Percentiles rank a stretch among this genome's conserved stretches.
phyloP scores from a whole-genome alignment of 129 eudicot genomes.

The Lonicera japonica region DNA sequence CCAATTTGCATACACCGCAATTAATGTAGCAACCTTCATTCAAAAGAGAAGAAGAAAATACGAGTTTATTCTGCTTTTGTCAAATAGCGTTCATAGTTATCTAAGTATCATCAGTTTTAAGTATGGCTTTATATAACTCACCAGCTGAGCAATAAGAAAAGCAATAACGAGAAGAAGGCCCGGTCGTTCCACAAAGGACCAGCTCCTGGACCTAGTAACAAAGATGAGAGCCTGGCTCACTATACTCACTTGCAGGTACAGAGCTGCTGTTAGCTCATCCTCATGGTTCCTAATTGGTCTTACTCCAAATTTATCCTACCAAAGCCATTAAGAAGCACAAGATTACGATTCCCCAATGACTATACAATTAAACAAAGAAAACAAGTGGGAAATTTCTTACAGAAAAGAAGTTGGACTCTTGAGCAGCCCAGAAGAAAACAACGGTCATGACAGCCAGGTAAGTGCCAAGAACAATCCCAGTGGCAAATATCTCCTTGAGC shows the following conservation, averaged over 20 bases:
- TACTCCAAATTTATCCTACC: conserved; percentile 61
- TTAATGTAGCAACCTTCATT: conserved; percentile 60
- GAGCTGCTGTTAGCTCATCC: conserved; percentile 62
- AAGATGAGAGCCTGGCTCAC: conserved; percentile 87
- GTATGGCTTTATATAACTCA: conserved; percentile 15
- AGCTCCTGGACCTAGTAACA: conserved; percentile 77
- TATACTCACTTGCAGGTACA: conserved; percentile 83
- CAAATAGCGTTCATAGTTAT: not conserved
- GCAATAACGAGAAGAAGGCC: conserved; percentile 63
- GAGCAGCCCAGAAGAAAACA: conserved; percentile 71
- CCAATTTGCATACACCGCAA: conserved; percentile 83
- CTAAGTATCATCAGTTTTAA: too few relatives aligned
- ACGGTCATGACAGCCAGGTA: conserved; percentile 83
- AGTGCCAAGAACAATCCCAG: conserved; percentile 76
- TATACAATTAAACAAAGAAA: too few relatives aligned
- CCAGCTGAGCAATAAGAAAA: conserved; percentile 68
- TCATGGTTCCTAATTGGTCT: conserved; percentile 31
- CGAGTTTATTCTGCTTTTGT: too few relatives aligned
- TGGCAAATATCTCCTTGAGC: conserved; percentile 66
- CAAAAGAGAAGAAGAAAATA: not conserved
- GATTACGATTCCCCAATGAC: not conserved
- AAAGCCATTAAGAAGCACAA: not conserved
- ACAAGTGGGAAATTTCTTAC: conserved; percentile 22
- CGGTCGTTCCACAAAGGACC: conserved; percentile 73
- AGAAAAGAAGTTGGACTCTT: conserved; percentile 55